Evolutionary conservation across 345 rosid species (phyloP).

Genomic region (Rhizophora apiculata): DNA sequence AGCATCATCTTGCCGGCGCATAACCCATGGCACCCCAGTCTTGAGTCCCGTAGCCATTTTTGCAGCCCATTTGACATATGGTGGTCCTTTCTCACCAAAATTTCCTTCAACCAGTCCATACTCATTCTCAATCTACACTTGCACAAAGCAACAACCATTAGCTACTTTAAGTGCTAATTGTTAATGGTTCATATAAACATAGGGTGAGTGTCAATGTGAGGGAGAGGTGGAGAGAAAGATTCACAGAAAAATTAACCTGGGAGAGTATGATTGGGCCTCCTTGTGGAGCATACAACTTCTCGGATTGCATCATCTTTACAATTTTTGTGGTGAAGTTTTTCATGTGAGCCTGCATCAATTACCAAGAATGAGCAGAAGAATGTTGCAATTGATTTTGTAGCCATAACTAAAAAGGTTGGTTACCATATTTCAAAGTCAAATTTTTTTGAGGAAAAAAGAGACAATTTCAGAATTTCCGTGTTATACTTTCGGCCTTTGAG

Average conservation of each 20-base stretch:
- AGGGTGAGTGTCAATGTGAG: no score
- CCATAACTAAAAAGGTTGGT: no score
- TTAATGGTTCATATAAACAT: no score
- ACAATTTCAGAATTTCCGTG: no score
- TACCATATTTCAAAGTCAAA: background rate
- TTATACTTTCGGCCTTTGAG: no score
- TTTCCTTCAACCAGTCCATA: slow-evolving; percentile 51
- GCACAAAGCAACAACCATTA: background rate
- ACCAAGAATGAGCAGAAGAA: background rate
- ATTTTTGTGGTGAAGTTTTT: slow-evolving; percentile 48
- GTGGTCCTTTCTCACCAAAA: slow-evolving; percentile 50
- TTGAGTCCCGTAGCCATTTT: slow-evolving; percentile 61
- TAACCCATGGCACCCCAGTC: slow-evolving; percentile 86
- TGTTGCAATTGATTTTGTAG: background rate
- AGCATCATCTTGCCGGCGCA: slow-evolving; percentile 89
- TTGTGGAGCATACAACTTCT: slow-evolving; percentile 68
- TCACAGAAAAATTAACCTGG: slow-evolving; percentile 40
- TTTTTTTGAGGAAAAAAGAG: background rate
- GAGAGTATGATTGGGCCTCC: slow-evolving; percentile 89
- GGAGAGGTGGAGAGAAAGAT: no score
- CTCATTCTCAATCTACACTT: slow-evolving; percentile 72
- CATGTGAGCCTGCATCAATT: slow-evolving; percentile 53
- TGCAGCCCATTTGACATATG: slow-evolving; percentile 76
- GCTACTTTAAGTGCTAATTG: no score
- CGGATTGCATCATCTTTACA: slow-evolving; percentile 65